A percentile compares a stretch with the other conserved stretches of the same genome.
Evolutionary conservation across 1,284 basidiomycete species (phyloP).

Genomic region (Ceratobasidium sp.): DNA sequence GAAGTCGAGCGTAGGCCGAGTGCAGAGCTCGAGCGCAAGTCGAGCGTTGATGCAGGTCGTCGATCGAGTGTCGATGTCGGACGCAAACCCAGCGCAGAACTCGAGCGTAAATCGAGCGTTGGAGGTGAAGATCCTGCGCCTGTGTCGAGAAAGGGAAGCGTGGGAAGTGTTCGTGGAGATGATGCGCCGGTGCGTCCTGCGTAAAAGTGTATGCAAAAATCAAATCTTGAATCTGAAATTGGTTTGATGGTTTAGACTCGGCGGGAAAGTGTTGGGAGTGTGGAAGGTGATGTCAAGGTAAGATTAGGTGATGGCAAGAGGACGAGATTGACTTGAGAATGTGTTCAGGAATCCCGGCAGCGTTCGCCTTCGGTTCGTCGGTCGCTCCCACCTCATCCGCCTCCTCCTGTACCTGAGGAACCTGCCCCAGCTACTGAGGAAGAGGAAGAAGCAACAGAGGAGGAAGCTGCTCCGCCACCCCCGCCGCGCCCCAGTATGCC

Average conservation of each 20-base stretch:
- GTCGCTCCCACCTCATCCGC: conserved; percentile 3
- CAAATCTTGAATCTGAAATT: background rate
- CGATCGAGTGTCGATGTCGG: background rate
- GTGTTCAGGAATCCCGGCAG: background rate
- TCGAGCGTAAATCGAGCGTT: background rate
- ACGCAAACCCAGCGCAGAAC: background rate
- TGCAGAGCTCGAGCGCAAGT: background rate
- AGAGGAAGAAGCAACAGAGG: background rate
- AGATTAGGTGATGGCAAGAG: background rate
- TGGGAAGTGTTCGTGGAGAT: conserved; percentile 31
- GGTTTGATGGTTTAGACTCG: background rate
- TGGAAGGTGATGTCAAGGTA: conserved; percentile 1
- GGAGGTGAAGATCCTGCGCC: conserved; percentile 3
- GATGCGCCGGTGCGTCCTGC: conserved; percentile 13
- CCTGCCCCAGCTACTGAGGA: background rate
- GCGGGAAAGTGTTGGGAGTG: conserved; percentile 2
- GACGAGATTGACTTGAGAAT: background rate
- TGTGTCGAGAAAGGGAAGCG: conserved; percentile 6
- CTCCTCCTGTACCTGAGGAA: conserved; percentile 28
- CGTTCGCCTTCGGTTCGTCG: conserved; percentile 33
- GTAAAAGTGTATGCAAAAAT: background rate
- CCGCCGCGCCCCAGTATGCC: conserved; percentile 20
- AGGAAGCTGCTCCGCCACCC: background rate
- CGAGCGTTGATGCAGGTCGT: background rate
- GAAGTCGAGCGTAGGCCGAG: background rate